Evolutionary conservation across 2,329 filamentous ascomycete genomes (phyloP), one percentile per base, ranked within the genome.

Genomic region (Gnomoniopsis sp.): DNA sequence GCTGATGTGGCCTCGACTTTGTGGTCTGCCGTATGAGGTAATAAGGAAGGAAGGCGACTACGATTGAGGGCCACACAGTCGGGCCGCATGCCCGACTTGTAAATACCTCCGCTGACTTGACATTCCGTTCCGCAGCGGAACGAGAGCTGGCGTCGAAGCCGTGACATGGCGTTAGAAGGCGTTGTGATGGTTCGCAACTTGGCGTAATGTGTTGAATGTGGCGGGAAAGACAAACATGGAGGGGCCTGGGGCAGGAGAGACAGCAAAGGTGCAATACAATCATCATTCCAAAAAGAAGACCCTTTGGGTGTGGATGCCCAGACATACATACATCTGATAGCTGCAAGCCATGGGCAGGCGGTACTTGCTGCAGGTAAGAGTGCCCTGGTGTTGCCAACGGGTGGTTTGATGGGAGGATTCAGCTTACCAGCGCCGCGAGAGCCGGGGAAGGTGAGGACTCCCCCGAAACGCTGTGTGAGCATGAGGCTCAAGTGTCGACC

Each of bases 401-500:
- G 6, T 19, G 19, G 15, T 21, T 46, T 41, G 12, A 15, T 12
- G 12, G 12, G 14, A 41, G 36, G 7, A 41, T 11, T 4, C 7
- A 41, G 12, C 36, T 15, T n/a, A 11, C 12, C 12, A 14, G 17
- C 36, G 41, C n/a, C 41, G 15, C n/a, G n/a, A 44, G 41, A 44
- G 6, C 41, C 3, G 41, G 34, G 36, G 34, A 15, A 23, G 60
- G 55, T 52, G 43, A 53, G 46, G 50, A 62, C 36, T n/a, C n/a
- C 22, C 60, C 60, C 60, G 33, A 53, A 62, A 56, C 46, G 56
- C 49, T 51, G 34, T 46, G 59, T 56, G 57, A 51, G 53, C 41
- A 62, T 62, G 60, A 59, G 60, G 60, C 60, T 62, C 60, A 61
- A 62, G 56, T 60, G 48, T 50, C 23, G 44, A 60, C 46, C 46